Evolutionary conservation across 495 filamentous ascomycete genomes (phyloP), one percentile per base, ranked within the genome.

Genomic region (Cladorrhinum samala): DNA sequence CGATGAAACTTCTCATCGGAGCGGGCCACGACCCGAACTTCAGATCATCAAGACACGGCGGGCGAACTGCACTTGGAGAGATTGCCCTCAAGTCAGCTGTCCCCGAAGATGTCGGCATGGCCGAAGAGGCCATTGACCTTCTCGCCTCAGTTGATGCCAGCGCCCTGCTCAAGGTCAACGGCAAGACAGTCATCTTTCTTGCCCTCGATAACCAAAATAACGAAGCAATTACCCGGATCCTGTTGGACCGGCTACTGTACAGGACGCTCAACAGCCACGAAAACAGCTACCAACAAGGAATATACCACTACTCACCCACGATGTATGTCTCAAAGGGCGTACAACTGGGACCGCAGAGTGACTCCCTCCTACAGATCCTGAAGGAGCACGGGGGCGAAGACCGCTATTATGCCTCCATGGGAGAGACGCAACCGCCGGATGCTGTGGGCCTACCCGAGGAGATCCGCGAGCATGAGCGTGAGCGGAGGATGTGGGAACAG

Each of bases 11-110:
- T 7, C 51, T 75, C 9, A 47, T 75, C 2, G 60, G 70, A 1
- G 67, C 63, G 33, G 67, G 62, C 16, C 71, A 75, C 39, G 71
- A 75, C 30, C 57, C 67, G 14, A 72, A 75, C 46, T 72, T 69
- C 48, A 53, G 71, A 2, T 74, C 70, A 19, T 62, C 62, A 9
- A 58, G 66, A 17, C 72, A 75, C 20, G 67, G 60, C 3, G 71
- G 72, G 0, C 70, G 71, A 7, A 74, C 67, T 5, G 69, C 71
- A 2, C 63, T 75, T 17, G 72, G 67, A 1, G 72, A 75, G 50
- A 59, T 75, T 33, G 71, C 70, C 5, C 57, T 72, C n/a, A 61
- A 65, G 13, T 62, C 63, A 9, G 39, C 57, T 16, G 58, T 66
- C 20, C 66, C 65, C 0, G 38, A 55, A 8, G 63, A 72, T 49